phyloP scores from a whole-genome alignment of 441 rosid genomes.

The Lepidium campestre region DNA sequence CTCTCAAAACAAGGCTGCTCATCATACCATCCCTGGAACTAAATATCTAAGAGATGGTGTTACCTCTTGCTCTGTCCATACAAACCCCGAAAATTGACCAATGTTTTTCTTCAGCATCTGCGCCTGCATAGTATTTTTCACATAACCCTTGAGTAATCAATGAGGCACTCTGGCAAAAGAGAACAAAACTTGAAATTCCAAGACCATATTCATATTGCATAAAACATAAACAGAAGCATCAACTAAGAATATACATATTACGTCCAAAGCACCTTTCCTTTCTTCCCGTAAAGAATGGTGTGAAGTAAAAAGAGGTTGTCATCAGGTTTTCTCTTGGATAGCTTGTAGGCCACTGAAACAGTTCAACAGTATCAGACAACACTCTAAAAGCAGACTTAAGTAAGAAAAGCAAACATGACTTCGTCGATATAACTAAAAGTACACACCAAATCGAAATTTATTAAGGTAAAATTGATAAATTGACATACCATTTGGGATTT shows the following conservation, averaged over 20 bases:
- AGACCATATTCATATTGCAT: background rate
- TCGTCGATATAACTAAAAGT: background rate
- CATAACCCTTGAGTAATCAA: slow-evolving; percentile 18
- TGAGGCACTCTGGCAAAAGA: slow-evolving; percentile 4
- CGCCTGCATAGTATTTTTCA: slow-evolving; percentile 40
- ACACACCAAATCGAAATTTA: background rate
- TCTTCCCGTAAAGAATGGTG: slow-evolving; percentile 80
- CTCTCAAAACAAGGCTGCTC: background rate
- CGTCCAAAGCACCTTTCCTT: slow-evolving; percentile 62
- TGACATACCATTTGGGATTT: slow-evolving; percentile 79
- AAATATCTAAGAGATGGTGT: background rate
- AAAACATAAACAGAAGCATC: background rate
- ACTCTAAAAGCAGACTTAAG: background rate
- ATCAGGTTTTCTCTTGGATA: slow-evolving; percentile 90
- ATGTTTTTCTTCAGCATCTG: slow-evolving; percentile 77
- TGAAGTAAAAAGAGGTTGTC: slow-evolving; percentile 85
- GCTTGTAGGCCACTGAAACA: slow-evolving; percentile 90
- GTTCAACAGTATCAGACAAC: slow-evolving; percentile 2
- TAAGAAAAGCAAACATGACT: background rate
- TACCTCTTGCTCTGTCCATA: slow-evolving; percentile 89
- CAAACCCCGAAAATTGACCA: slow-evolving; percentile 87
- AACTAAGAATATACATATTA: background rate
- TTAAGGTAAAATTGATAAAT: too few species aligned
- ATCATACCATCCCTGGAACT: background rate
- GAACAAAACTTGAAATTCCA: background rate